These are phyloP conservation scores for Calonectria fujianensis DNA, from an alignment of 2,329 filamentous ascomycete genomes.

Conservation along the genomic window DNA sequence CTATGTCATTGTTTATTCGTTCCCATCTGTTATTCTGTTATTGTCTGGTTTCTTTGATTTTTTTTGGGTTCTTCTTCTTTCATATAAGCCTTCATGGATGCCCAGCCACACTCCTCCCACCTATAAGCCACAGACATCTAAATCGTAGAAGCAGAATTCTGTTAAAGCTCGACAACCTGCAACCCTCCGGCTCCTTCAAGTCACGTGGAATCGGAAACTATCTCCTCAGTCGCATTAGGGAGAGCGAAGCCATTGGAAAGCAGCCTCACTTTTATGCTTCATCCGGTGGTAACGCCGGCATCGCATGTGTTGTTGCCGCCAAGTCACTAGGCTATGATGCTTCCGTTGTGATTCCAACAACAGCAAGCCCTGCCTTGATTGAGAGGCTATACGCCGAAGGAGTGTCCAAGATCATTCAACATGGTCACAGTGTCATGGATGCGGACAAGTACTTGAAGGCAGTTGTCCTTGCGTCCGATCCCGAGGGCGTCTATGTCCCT, in stretches of 20 bases:
- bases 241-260: slow-evolving; percentile 38
- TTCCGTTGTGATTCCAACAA: slow-evolving; percentile 82
- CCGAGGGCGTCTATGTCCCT: slow-evolving; percentile 74
- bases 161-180: slow-evolving; percentile 88
- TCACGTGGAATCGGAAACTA: slow-evolving; percentile 85
- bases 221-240: slow-evolving; percentile 70
- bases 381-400: slow-evolving; percentile 79
- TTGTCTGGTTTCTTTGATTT: background rate
- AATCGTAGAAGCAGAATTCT: slow-evolving; percentile 77
- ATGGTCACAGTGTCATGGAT: slow-evolving; percentile 80
- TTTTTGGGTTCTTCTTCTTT: background rate
- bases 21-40: background rate
- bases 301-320: slow-evolving; percentile 85
- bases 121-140: slow-evolving; percentile 42
- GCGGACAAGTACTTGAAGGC: slow-evolving; percentile 78
- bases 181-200: slow-evolving; percentile 90
- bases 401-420: slow-evolving; percentile 76
- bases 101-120: background rate
- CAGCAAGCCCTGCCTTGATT: slow-evolving; percentile 80
- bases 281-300: slow-evolving; percentile 86
- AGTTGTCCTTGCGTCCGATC: slow-evolving; percentile 66
- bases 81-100: background rate
- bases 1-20: background rate
- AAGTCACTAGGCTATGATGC: slow-evolving; percentile 75
- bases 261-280: slow-evolving; percentile 81